A percentile compares a stretch with the other conserved stretches of the same genome.
Conservation (phyloP, 2,329 filamentous ascomycete species). For the Leptoxyphium fumago region DNA sequence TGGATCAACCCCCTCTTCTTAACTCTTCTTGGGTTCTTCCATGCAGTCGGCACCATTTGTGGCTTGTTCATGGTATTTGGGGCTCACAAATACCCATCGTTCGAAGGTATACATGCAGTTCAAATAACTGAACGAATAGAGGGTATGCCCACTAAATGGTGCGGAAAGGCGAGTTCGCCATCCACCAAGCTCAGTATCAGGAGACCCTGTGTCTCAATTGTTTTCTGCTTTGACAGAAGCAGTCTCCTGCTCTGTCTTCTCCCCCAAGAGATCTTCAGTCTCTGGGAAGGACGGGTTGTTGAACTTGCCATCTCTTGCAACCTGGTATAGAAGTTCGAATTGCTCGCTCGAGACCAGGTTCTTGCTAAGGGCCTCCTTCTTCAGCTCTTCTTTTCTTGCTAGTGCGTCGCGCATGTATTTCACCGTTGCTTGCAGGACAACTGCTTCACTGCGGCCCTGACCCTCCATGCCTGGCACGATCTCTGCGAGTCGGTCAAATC, state of each 20-base stretch:
- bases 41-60: too few species aligned
- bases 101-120: too few species aligned
- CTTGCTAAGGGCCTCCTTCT: slow-evolving; percentile 19
- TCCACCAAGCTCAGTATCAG: too few species aligned
- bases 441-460: slow-evolving; percentile 69
- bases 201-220: neutral
- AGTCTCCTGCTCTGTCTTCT: neutral
- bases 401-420: slow-evolving; percentile 29
- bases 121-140: too few species aligned
- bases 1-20: too few species aligned
- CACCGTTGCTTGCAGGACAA: slow-evolving; percentile 52
- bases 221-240: neutral
- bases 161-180: too few species aligned
- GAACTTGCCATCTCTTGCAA: neutral
- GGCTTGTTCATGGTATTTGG: too few species aligned
- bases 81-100: too few species aligned
- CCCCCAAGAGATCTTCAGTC: neutral
- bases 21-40: too few species aligned
- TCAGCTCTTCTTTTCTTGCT: slow-evolving; percentile 21
- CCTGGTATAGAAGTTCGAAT: neutral
- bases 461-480: slow-evolving; percentile 72
- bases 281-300: neutral
- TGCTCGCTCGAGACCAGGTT: slow-evolving; percentile 4
- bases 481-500: slow-evolving; percentile 66
- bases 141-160: too few species aligned